Conservation (phyloP, 495 filamentous ascomycete genomes). For the Tuber indicum region DNA sequence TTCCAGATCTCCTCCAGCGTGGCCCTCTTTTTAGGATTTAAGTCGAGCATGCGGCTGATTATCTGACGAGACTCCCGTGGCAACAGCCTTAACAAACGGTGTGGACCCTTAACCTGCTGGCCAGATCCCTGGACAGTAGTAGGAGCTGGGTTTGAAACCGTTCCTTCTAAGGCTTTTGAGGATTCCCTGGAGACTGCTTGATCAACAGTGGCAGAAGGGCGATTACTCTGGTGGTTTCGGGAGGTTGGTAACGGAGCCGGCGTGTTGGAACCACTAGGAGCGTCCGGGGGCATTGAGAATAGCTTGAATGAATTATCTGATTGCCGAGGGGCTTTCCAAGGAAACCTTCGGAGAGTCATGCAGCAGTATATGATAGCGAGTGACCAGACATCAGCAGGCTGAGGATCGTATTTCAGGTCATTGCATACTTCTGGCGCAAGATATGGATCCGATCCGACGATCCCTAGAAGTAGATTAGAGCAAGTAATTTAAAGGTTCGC, state of each 20-base stretch:
- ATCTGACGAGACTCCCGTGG: constrained; percentile 85
- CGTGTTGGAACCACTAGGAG: constrained; percentile 9
- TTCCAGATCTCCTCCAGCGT: constrained; percentile 74
- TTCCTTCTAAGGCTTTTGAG: constrained; percentile 25
- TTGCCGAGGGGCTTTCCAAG: constrained; percentile 90
- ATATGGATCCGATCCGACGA: constrained; percentile 96
- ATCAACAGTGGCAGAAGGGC: constrained; percentile 12
- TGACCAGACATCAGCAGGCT: constrained; percentile 94
- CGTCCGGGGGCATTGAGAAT: constrained; percentile 67
- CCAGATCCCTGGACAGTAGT: constrained; percentile 38
- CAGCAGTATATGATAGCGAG: constrained; percentile 98
- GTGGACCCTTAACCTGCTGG: constrained; percentile 71
- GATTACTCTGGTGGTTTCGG: constrained; percentile 31
- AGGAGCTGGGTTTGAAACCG: constrained; percentile 30
- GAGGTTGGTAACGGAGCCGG: constrained; percentile 32
- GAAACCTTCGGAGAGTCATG: constrained; percentile 93
- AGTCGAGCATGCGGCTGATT: constrained; percentile 85
- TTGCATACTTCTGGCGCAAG: constrained; percentile 96
- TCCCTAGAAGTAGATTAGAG: constrained; percentile 53
- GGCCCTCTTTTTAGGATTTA: constrained; percentile 76
- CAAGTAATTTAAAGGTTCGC: constrained; percentile 4
- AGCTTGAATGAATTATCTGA: constrained; percentile 92
- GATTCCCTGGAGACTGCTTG: not conserved
- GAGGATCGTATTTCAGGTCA: constrained; percentile 87
- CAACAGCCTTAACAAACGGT: constrained; percentile 83